Evolutionary conservation across 768 basidiomycete genomes (phyloP).

Genomic region (Boletus sp.): DNA sequence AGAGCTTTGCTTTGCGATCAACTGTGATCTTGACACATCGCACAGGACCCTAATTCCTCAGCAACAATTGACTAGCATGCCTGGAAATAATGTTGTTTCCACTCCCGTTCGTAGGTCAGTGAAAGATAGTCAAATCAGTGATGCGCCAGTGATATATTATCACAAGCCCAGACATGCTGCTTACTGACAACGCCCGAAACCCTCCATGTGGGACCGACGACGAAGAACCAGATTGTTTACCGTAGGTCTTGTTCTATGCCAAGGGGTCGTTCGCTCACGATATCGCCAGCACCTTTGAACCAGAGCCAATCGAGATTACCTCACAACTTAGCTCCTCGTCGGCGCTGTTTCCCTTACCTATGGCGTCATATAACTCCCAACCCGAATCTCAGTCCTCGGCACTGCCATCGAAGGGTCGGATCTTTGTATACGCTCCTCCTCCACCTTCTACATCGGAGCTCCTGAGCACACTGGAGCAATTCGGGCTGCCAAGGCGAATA

Average conservation of each 20-base stretch:
- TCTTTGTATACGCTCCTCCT: conserved; percentile 43
- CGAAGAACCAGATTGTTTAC: conserved; percentile 19
- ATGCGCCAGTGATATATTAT: neutral
- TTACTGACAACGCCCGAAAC: neutral
- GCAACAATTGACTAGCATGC: neutral
- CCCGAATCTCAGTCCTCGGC: conserved; percentile 1
- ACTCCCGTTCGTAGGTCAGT: conserved; percentile 13
- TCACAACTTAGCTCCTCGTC: neutral
- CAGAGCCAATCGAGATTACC: conserved; percentile 1
- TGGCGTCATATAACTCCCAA: conserved; percentile 20
- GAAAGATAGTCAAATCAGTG: neutral
- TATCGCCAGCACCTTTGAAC: conserved; percentile 14
- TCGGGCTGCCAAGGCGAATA: conserved; percentile 53
- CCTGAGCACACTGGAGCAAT: conserved; percentile 39
- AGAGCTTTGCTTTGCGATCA: neutral
- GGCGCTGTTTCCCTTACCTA: neutral
- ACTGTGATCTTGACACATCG: neutral
- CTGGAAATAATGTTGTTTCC: neutral
- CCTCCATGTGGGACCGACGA: neutral
- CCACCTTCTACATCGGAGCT: conserved; percentile 54
- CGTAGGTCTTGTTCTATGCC: conserved; percentile 6
- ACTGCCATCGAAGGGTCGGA: neutral
- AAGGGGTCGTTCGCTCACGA: neutral
- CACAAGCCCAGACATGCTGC: conserved; percentile 4
- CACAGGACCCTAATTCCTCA: neutral